These are phyloP conservation scores for Colletotrichum abscissum DNA, from an alignment of 2,329 filamentous ascomycete genomes.

Conservation along the genomic window DNA sequence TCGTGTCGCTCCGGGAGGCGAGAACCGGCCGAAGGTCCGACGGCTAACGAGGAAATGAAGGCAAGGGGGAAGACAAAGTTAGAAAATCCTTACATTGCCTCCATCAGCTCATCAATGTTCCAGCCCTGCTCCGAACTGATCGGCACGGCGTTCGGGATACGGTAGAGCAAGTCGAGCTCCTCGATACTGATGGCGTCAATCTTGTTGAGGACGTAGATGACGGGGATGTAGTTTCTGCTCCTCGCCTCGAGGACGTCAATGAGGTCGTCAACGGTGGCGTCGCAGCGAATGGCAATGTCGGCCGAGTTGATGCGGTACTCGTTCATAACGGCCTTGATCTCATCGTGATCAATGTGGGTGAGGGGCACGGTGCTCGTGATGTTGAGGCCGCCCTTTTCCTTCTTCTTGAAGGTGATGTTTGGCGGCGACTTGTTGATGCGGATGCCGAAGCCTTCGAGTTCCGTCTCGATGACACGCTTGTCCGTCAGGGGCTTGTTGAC, in stretches of 20 bases:
- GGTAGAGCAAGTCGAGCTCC: constrained; percentile 94
- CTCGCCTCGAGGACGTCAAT: constrained; percentile 97
- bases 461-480: constrained; percentile 93
- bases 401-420: constrained; percentile 99
- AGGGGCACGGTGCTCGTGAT: constrained; percentile 96
- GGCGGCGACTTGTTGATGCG: constrained; percentile 97
- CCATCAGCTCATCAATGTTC: constrained; percentile 97
- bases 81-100: constrained; percentile 76
- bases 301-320: constrained; percentile 98
- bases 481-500: constrained; percentile 98
- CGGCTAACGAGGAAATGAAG: not conserved
- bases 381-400: constrained; percentile 97
- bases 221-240: constrained; percentile 96
- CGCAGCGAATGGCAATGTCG: constrained; percentile 97
- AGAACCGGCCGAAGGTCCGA: not conserved
- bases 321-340: constrained; percentile 97
- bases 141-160: constrained; percentile 95
- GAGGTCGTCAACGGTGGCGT: constrained; percentile 95
- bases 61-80: constrained; percentile 5
- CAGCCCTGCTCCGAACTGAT: constrained; percentile 98
- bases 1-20: not conserved
- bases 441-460: constrained; percentile 97
- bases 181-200: constrained; percentile 98
- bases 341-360: constrained; percentile 92
- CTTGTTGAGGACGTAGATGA: constrained; percentile 99